Conservation (phyloP, 495 filamentous ascomycete genomes). For the Venustampulla echinocandica region DNA sequence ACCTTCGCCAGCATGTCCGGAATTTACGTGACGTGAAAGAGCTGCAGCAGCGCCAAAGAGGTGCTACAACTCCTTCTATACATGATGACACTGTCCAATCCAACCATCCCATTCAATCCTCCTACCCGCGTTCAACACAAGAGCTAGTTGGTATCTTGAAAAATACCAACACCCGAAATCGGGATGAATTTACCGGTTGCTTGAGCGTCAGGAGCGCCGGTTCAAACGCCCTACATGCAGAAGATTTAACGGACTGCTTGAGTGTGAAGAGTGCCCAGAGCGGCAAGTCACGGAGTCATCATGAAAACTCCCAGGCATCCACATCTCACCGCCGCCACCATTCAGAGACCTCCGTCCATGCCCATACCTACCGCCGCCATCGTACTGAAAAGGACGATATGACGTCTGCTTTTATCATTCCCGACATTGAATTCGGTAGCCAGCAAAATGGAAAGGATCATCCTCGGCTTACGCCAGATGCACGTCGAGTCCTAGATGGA, state of each 20-base stretch:
- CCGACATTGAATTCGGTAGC: constrained; percentile 40
- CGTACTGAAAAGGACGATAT: constrained; percentile 39
- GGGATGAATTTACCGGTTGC: constrained; percentile 28
- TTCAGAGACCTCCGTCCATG: constrained; percentile 33
- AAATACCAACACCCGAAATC: neutral
- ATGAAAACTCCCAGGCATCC: neutral
- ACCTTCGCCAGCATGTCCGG: neutral
- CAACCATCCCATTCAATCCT: neutral
- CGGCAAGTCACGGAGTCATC: neutral
- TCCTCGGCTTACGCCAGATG: constrained; percentile 12
- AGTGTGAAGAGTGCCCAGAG: too few relatives aligned
- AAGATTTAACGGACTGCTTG: too few relatives aligned
- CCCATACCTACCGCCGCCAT: constrained; percentile 13
- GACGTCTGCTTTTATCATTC: constrained; percentile 75
- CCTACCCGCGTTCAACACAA: neutral
- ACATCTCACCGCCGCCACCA: constrained; percentile 32
- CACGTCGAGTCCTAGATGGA: constrained; percentile 18
- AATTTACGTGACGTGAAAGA: neutral
- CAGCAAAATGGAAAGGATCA: constrained; percentile 5
- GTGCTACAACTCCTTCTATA: neutral
- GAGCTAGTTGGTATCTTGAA: neutral
- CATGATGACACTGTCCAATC: neutral
- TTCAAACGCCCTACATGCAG: too few relatives aligned
- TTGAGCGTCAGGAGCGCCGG: constrained; percentile 32
- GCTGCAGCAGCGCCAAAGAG: neutral